Conservation (phyloP, 1,284 basidiomycete genomes). For the Tranzscheliella williamsii region DNA sequence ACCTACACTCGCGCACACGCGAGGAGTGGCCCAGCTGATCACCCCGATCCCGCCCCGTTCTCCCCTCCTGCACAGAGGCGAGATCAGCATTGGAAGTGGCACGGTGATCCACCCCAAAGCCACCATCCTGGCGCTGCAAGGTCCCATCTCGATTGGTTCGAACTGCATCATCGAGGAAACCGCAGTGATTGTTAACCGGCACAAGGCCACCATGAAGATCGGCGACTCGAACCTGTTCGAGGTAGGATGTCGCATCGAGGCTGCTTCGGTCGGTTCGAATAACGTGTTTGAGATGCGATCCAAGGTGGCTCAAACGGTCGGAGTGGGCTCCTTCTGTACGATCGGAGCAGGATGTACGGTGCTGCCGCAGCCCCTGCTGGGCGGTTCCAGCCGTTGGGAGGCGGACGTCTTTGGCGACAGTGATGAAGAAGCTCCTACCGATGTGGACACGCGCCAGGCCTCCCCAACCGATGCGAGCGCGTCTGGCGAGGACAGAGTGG, state of each 20-base stretch:
- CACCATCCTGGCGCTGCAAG: constrained; percentile 82
- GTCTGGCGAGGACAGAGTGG: neutral
- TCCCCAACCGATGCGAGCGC: neutral
- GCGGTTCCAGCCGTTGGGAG: neutral
- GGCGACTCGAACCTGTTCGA: constrained; percentile 91
- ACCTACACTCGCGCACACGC: too few relatives aligned
- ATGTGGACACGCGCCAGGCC: too few relatives aligned
- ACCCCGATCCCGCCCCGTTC: too few relatives aligned
- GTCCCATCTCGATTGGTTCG: constrained; percentile 81
- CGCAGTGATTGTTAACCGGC: constrained; percentile 81
- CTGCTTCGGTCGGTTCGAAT: constrained; percentile 75
- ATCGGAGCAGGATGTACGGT: constrained; percentile 73
- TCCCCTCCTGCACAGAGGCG: too few relatives aligned
- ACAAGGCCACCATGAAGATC: constrained; percentile 71
- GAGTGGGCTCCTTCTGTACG: constrained; percentile 76
- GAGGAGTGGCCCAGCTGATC: neutral
- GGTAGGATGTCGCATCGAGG: constrained; percentile 88
- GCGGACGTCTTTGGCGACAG: constrained; percentile 12
- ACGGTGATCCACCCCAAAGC: constrained; percentile 92
- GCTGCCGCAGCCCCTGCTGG: constrained; percentile 14
- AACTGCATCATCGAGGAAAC: constrained; percentile 90
- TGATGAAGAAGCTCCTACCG: constrained; percentile 2
- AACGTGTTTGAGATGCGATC: constrained; percentile 83
- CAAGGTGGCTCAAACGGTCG: constrained; percentile 76
- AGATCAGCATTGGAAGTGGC: constrained; percentile 47